Base-by-base conservation (phyloP, 148 eudicot genomes). In the Rheum nobile region DNA sequence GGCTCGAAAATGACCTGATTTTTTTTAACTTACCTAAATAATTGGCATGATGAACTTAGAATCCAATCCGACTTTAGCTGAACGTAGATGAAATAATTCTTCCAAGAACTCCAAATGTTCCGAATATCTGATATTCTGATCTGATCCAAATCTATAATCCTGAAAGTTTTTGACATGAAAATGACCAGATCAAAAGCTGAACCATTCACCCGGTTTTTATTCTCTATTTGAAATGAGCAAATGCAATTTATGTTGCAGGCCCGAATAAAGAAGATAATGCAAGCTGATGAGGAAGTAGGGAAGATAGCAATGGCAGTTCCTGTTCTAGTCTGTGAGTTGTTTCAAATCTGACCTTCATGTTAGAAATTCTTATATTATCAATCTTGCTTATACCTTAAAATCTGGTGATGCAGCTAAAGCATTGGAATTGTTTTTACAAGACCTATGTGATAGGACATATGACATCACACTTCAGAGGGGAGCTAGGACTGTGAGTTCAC, bases 251-350 rank as follows among this genome's bases (percentile, higher is more conserved):
- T 44, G 67, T 75, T 32, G 38, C 86, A 93, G 98, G 95, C 97
- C 80, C 95, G 98, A 71, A 93, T 93, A 73, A 93, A 93, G 76
- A 93, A 93, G 79, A 93, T 93, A 44, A 93, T 93, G 98, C 98
- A 93, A 85, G 97, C 98, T 77, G 98, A 93, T 82, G 98, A 93
- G 79, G 98, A 93, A 83, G 92, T 93, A 28, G 98, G 98, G 68
- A 93, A 93, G 85, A 93, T 93, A 83, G 98, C 98, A 43, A 86
- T 93, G 98, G 98, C 98, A 57, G 98, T 93, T 67, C 98, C 98
- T 46, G 95, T 93, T 82, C 78, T 93, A 84, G 98, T 93, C 63
- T 93, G 98, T 93, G 78, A 84, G 98, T 85, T 71, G 24, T 69
- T 52, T 61, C 65, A 5, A 7, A 29, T 42, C 46, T 75, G 67